Evolutionary conservation across 345 rosid species (phyloP).

Genomic region (Noccaea caerulescens): DNA sequence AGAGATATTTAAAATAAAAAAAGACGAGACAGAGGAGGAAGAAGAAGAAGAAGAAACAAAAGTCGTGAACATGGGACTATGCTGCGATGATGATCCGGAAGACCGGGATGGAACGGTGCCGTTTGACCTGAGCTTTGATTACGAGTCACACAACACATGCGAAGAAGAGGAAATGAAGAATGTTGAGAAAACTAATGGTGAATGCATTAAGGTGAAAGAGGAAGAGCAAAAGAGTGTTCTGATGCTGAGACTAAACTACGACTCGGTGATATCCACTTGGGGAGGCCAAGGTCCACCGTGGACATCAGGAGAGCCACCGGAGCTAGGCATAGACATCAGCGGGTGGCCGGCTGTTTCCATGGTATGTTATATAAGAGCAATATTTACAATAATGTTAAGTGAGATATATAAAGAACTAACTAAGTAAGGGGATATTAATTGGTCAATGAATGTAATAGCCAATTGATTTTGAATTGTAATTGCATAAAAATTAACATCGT

Average conservation of each 20-base stretch:
- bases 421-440: too few relatives aligned
- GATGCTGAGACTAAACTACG: slow-evolving; percentile 68
- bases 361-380: slow-evolving; percentile 50
- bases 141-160: slow-evolving; percentile 54
- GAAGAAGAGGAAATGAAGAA: slow-evolving; percentile 57
- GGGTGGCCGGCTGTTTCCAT: slow-evolving; percentile 54
- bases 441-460: too few relatives aligned
- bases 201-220: slow-evolving; percentile 41
- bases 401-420: too few relatives aligned
- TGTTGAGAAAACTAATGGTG: slow-evolving; percentile 36
- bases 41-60: slow-evolving; percentile 21
- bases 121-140: slow-evolving; percentile 74
- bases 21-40: slow-evolving; percentile 40
- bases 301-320: slow-evolving; percentile 70
- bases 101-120: slow-evolving; percentile 50
- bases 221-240: slow-evolving; percentile 49
- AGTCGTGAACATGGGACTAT: slow-evolving; percentile 23
- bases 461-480: too few relatives aligned
- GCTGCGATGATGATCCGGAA: slow-evolving; percentile 41
- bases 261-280: slow-evolving; percentile 72
- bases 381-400: too few relatives aligned
- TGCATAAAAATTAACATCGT: too few relatives aligned
- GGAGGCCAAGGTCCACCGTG: slow-evolving; percentile 74
- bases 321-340: slow-evolving; percentile 54
- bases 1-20: slow-evolving; percentile 56